phyloP scores from a whole-genome alignment of 345 rosid genomes.

The Anastatica hierochuntica region DNA sequence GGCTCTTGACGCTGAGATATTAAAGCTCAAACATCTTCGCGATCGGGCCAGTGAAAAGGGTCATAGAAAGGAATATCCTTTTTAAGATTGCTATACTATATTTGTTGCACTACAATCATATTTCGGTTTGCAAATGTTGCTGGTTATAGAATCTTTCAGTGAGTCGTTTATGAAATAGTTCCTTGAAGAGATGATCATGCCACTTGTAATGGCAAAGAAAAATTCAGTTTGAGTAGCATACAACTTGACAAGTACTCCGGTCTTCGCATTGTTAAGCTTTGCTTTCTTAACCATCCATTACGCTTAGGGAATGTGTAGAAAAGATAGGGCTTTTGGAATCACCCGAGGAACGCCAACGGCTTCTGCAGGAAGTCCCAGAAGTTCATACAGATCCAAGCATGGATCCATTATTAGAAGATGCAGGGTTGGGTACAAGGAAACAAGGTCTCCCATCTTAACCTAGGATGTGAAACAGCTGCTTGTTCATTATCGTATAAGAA shows the following conservation, averaged over 20 bases:
- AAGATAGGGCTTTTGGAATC: slow-evolving; percentile 64
- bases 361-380: slow-evolving; percentile 46
- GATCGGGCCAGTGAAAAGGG: slow-evolving; percentile 84
- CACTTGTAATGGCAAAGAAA: neutral
- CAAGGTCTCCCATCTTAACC: slow-evolving; percentile 37
- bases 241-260: no score
- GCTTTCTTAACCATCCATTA: slow-evolving; percentile 49
- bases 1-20: slow-evolving; percentile 62
- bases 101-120: neutral
- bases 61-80: slow-evolving; percentile 77
- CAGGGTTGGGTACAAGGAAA: slow-evolving; percentile 34
- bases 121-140: no score
- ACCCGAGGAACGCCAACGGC: slow-evolving; percentile 51
- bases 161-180: no score
- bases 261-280: neutral
- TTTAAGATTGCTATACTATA: neutral
- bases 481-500: slow-evolving; percentile 1
- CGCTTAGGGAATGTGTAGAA: slow-evolving; percentile 70
- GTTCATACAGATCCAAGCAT: slow-evolving; percentile 50
- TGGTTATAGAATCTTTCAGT: no score
- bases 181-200: no score
- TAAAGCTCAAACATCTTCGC: slow-evolving; percentile 49
- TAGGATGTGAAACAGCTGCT: slow-evolving; percentile 12
- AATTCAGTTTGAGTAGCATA: neutral
- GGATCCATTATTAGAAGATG: slow-evolving; percentile 48